Base-by-base conservation (phyloP, 495 filamentous ascomycete species). In the Polyplosphaeria fusca region DNA sequence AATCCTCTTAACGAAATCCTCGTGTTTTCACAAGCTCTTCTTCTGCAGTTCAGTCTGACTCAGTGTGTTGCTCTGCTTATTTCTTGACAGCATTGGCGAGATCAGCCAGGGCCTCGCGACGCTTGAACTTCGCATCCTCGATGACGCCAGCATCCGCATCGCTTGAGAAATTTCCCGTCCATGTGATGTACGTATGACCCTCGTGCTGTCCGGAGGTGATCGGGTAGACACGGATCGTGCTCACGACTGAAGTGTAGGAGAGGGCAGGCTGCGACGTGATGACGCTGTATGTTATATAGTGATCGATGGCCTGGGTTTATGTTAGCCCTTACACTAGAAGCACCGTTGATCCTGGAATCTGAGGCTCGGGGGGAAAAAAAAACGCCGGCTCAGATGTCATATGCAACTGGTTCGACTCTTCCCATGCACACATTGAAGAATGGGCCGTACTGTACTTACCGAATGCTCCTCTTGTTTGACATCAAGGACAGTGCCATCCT, bases 391-490 rank as follows among this genome's bases (percentile, higher is more conserved):
- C n/a, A n/a, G n/a, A n/a, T n/a, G n/a, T n/a, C n/a, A n/a, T n/a
- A n/a, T n/a, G n/a, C n/a, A n/a, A n/a, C n/a, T n/a, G n/a, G n/a
- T n/a, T n/a, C n/a, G n/a, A n/a, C n/a, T n/a, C n/a, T n/a, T n/a
- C n/a, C n/a, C n/a, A n/a, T n/a, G n/a, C n/a, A n/a, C n/a, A n/a
- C n/a, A n/a, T n/a, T n/a, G n/a, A n/a, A n/a, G n/a, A n/a, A n/a
- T n/a, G n/a, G n/a, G n/a, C n/a, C n/a, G n/a, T n/a, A n/a, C 30
- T 35, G 30, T 14, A 64, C 77, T 25, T 69, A 84, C 81, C 52
- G 79, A 82, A 71, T 86, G 82, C 71, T 85, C 84, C 67, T 87
- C 84, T 68, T 82, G 80, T 80, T 86, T 86, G 55, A 87, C 78
- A 60, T 87, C 83, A 30, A 84, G 65, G 47, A 75, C 67, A 23